phyloP scores from a whole-genome alignment of 2,329 filamentous ascomycete genomes.

The Dissoconium aciculare region DNA sequence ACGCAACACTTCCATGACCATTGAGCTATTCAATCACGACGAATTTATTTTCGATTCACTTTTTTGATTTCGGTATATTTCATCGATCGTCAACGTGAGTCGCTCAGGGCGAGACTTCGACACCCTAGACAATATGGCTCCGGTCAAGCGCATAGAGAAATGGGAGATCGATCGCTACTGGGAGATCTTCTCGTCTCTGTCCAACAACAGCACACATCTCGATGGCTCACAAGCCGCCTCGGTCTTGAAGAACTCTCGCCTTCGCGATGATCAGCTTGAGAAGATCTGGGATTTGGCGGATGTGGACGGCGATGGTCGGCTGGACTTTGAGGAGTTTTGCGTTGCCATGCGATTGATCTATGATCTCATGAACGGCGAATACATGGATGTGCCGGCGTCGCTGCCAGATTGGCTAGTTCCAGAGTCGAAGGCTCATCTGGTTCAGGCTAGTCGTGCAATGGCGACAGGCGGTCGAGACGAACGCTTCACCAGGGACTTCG shows the following conservation, averaged over 20 bases:
- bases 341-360: slow-evolving; percentile 98
- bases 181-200: slow-evolving; percentile 61
- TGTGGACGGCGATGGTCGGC: slow-evolving; percentile 89
- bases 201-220: slow-evolving; percentile 48
- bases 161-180: slow-evolving; percentile 65
- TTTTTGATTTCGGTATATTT: too few species aligned
- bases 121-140: slow-evolving; percentile 22
- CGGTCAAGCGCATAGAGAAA: slow-evolving; percentile 47
- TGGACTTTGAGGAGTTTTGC: slow-evolving; percentile 99
- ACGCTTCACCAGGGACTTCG: slow-evolving; percentile 63
- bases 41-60: too few species aligned
- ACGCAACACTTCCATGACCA: too few species aligned
- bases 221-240: slow-evolving; percentile 55
- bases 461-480: slow-evolving; percentile 51
- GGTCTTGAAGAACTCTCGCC: slow-evolving; percentile 57
- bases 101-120: too few species aligned
- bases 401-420: slow-evolving; percentile 95
- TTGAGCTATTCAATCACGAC: too few species aligned
- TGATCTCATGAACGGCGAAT: slow-evolving; percentile 91
- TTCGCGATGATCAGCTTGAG: slow-evolving; percentile 76
- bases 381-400: slow-evolving; percentile 66
- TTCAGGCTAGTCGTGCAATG: slow-evolving; percentile 68
- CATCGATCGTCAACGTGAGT: too few species aligned
- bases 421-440: slow-evolving; percentile 82
- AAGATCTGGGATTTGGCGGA: slow-evolving; percentile 93